Evolutionary conservation across 2,329 filamentous ascomycete genomes (phyloP).

Genomic region (Colletotrichum tropicale): DNA sequence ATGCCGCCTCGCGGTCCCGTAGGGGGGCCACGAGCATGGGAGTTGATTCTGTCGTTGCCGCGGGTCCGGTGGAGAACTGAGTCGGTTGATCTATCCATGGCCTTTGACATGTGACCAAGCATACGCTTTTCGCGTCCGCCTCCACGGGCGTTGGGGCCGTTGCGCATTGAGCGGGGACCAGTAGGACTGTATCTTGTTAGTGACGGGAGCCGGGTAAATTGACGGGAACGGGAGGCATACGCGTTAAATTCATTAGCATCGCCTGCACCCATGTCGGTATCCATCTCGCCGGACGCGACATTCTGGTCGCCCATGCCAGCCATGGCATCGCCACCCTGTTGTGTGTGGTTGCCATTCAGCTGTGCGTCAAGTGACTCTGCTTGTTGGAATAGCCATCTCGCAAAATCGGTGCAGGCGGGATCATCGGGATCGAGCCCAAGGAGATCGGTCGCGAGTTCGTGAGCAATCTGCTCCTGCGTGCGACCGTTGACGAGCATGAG

Average conservation of each 20-base stretch:
- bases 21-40: constrained; percentile 72
- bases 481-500: constrained; percentile 97
- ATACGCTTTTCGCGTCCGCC: constrained; percentile 78
- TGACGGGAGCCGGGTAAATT: constrained; percentile 19
- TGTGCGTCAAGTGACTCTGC: constrained; percentile 71
- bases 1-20: constrained; percentile 70
- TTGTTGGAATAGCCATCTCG: constrained; percentile 92
- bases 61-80: constrained; percentile 82
- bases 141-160: constrained; percentile 60
- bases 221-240: constrained; percentile 48
- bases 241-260: constrained; percentile 56
- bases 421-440: constrained; percentile 84
- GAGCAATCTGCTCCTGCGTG: constrained; percentile 85
- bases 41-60: constrained; percentile 79
- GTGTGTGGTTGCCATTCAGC: constrained; percentile 54
- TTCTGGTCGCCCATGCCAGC: constrained; percentile 39
- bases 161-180: constrained; percentile 93
- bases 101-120: constrained; percentile 83
- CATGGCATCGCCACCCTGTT: constrained; percentile 29
- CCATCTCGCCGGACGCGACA: constrained; percentile 51
- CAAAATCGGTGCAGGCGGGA: constrained; percentile 81
- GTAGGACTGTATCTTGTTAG: constrained; percentile 74
- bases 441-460: constrained; percentile 87
- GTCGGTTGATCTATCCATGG: constrained; percentile 79
- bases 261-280: constrained; percentile 75